A percentile compares a stretch with the other conserved stretches of the same genome.
These are phyloP conservation scores for Vitis hybrid DNA, from an alignment of 177 flowering plant species.

Conservation along the genomic window DNA sequence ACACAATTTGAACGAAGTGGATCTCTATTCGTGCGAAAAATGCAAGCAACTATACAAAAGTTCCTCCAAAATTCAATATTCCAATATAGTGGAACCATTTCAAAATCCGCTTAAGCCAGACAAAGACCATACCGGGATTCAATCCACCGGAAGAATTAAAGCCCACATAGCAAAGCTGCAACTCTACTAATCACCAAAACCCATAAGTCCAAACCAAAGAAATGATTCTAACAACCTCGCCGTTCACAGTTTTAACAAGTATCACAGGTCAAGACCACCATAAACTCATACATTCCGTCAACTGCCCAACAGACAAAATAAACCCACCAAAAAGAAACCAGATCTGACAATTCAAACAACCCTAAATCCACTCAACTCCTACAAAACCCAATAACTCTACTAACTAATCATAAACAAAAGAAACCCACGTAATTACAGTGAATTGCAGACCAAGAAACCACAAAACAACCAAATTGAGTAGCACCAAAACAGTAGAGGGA, in stretches of 20 bases:
- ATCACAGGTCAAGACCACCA: neutral
- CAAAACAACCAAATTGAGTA: neutral
- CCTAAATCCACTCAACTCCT: neutral
- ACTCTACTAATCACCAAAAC: no score
- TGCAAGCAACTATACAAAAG: neutral
- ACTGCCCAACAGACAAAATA: neutral
- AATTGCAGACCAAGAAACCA: neutral
- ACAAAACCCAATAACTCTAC: neutral
- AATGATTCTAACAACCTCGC: neutral
- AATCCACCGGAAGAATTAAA: no score
- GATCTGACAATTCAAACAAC: conserved; percentile 13
- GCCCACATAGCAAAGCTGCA: no score
- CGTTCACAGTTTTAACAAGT: neutral
- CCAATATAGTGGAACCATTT: no score
- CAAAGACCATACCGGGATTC: no score
- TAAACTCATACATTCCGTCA: neutral
- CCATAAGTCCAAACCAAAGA: no score
- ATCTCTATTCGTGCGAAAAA: neutral
- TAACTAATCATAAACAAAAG: neutral
- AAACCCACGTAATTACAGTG: neutral
- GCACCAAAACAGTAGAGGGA: neutral
- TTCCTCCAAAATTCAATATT: no score
- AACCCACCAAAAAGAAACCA: neutral
- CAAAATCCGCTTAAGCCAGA: no score
- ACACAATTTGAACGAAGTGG: neutral